phyloP scores from a whole-genome alignment of 176 grass and related monocot species.

The Musa acuminata region DNA sequence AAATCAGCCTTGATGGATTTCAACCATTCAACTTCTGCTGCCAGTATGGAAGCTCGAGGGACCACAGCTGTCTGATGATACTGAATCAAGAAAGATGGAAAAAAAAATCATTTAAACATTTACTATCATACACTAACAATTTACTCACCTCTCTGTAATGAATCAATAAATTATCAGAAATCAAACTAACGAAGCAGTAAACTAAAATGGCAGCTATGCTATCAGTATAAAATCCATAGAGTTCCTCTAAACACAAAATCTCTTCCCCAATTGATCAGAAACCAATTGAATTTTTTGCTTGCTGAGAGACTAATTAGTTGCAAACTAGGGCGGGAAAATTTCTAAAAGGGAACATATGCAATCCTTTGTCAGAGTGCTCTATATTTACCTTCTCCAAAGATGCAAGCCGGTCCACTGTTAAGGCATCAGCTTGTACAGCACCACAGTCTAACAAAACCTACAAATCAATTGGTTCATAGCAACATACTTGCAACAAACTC shows the following conservation, averaged over 20 bases:
- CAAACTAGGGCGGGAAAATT: background rate
- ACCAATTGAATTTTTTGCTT: background rate
- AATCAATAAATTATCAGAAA: no score
- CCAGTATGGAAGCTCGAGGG: constrained; percentile 70
- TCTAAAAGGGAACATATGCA: background rate
- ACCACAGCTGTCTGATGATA: constrained; percentile 90
- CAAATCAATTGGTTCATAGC: background rate
- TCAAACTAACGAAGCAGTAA: no score
- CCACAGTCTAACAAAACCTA: constrained; percentile 94
- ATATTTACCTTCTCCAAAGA: constrained; percentile 69
- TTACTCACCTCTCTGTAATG: background rate
- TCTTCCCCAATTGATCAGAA: background rate
- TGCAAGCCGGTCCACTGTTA: constrained; percentile 88
- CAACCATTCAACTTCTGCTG: constrained; percentile 81
- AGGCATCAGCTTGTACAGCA: constrained; percentile 90
- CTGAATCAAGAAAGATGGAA: constrained; percentile 25
- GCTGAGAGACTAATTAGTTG: background rate
- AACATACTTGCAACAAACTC: background rate
- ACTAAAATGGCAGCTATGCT: background rate
- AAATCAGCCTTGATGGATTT: constrained; percentile 82
- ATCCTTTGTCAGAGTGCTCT: background rate
- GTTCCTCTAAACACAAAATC: background rate
- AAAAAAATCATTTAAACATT: background rate
- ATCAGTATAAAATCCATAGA: background rate
- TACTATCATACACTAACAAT: background rate